Base-by-base conservation (phyloP, 805 yeast genomes). In the Danielia oregonensis region DNA sequence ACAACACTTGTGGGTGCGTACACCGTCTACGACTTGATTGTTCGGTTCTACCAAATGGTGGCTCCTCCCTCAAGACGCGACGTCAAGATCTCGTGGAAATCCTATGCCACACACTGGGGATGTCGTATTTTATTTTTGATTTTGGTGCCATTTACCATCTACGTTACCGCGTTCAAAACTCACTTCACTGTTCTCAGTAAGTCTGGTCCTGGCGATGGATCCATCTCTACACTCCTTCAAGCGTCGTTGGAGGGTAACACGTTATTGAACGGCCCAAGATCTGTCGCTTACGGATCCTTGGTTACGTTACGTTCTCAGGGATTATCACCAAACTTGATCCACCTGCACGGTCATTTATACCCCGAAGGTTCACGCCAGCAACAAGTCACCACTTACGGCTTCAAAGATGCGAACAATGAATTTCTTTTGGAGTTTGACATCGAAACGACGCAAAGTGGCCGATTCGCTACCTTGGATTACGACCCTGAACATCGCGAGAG, bases 301-400 rank as follows among this genome's bases (percentile, higher is more conserved):
- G 68, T 82, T 10, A 80, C 91, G 1, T 45, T 85, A 32, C 71
- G 85, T 52, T 78, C 81, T 17, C 86, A 81, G 47, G 88, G 87
- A 3, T 63, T 82, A 31, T 76, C 84, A 32, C 82, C 86, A 11
- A 79, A 83, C 34, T 70, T 86, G 44, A 64, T 93, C 42, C 98
- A 93, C 57, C 91, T 97, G 0, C 98, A 93, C 55, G 68, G 71
- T 12, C 95, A 85, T 55, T 59, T 72, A 9, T 93, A 81, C 56
- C 98, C 98, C 11, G 87, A 79, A 44, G 97, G 97, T 3, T 86
- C 96, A 2, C 73, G 75, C 43, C 97, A 93, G 63, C 97, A 89
- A 59, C 99, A 93, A 61, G 72, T 93, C 32, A 93, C 98, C 17
- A 86, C 93, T 5, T 93, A 93, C 58, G 86, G 89, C 13, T 87